phyloP scores from a whole-genome alignment of 257 asterid genomes.

The Gentiana macrophylla region DNA sequence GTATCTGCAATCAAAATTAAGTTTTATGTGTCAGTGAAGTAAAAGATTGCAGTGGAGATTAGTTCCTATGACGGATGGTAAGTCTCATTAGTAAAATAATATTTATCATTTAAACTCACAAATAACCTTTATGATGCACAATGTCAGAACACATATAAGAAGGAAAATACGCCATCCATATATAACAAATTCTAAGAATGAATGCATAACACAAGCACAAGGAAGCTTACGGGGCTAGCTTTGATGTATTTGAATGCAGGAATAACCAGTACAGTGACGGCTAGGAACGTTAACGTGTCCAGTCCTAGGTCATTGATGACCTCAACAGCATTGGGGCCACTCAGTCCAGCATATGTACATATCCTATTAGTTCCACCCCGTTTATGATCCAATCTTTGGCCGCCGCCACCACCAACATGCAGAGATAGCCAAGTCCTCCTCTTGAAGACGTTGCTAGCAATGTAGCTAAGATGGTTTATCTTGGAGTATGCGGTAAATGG shows the following conservation, averaged over 20 bases:
- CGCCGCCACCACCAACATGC: constrained; percentile 18
- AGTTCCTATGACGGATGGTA: too few species aligned
- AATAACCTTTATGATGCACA: background rate
- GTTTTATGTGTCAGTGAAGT: too few species aligned
- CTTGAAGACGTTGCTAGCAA: constrained; percentile 32
- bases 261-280: constrained; percentile 83
- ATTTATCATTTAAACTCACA: background rate
- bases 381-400: constrained; percentile 27
- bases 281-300: constrained; percentile 91
- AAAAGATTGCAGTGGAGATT: too few species aligned
- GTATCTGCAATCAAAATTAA: constrained; percentile 54
- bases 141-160: constrained; percentile 1
- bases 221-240: constrained; percentile 91
- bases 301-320: constrained; percentile 91
- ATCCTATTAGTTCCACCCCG: constrained; percentile 24
- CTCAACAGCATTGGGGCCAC: constrained; percentile 80
- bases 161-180: background rate
- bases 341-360: constrained; percentile 50
- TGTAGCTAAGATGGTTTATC: constrained; percentile 22
- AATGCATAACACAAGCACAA: background rate
- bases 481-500: constrained; percentile 22
- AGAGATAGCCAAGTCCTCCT: constrained; percentile 23
- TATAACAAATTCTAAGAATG: too few species aligned
- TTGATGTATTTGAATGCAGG: constrained; percentile 78
- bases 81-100: constrained; percentile 1